Percentiles rank a stretch among this genome's conserved stretches.
Conservation (phyloP, 2,329 filamentous ascomycete species). For the Simplicillium aogashimaense region DNA sequence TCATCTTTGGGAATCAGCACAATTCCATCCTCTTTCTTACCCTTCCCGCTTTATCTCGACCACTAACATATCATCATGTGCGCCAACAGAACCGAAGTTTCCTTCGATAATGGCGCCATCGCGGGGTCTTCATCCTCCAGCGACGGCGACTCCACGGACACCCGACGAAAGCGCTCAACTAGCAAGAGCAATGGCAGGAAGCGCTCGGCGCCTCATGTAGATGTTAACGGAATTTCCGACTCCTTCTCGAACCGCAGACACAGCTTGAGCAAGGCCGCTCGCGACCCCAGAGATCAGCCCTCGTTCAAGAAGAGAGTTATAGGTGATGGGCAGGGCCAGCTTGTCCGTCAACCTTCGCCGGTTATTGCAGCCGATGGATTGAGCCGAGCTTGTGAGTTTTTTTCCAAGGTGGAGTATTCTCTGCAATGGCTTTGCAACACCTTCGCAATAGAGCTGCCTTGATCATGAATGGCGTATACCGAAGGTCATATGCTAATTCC, state of each 20-base stretch:
- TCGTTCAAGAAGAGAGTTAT: conserved; percentile 24
- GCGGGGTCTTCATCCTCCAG: conserved; percentile 12
- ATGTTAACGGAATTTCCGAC: conserved; percentile 12
- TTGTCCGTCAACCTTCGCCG: conserved; percentile 43
- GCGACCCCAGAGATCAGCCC: conserved; percentile 48
- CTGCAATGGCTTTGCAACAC: no score
- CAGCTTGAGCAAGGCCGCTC: conserved; percentile 51
- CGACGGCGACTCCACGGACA: conserved; percentile 15
- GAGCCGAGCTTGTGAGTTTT: conserved; percentile 42
- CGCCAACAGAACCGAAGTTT: conserved; percentile 10
- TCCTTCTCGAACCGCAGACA: conserved; percentile 33
- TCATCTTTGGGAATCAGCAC: no score
- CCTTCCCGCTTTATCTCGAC: neutral
- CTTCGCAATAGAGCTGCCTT: no score
- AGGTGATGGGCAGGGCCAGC: conserved; percentile 16
- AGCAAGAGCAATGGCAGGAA: conserved; percentile 13
- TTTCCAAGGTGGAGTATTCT: no score
- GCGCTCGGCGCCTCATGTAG: conserved; percentile 13
- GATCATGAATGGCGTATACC: no score
- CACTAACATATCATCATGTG: neutral
- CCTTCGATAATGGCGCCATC: conserved; percentile 4
- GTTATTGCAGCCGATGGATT: conserved; percentile 54
- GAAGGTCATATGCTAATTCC: neutral
- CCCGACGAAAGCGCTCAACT: conserved; percentile 13
- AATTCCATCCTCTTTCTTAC: neutral